Evolutionary conservation across 2,329 filamentous ascomycete species (phyloP).

Genomic region (Fusarium sp.): DNA sequence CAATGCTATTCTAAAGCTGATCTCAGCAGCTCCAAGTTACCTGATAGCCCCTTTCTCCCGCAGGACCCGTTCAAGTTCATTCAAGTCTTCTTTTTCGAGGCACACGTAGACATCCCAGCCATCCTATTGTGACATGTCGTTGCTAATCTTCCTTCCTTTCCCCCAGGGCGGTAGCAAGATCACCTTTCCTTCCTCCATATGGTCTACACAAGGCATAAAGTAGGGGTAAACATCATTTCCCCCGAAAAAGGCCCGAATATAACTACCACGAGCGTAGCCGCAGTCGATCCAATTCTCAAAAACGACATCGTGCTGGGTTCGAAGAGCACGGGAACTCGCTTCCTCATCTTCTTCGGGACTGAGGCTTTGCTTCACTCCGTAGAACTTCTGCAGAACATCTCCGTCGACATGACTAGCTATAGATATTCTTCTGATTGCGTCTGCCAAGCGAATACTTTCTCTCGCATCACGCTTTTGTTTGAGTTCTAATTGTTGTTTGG

Average conservation of each 20-base stretch:
- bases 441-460: background rate
- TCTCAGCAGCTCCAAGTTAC: background rate
- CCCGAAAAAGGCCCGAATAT: background rate
- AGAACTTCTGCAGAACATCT: slow-evolving; percentile 18
- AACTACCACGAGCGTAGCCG: background rate
- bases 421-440: slow-evolving; percentile 4
- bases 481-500: background rate
- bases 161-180: slow-evolving; percentile 33
- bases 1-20: background rate
- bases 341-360: slow-evolving; percentile 5
- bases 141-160: slow-evolving; percentile 11
- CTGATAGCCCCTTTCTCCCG: background rate
- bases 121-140: background rate
- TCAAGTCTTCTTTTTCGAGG: slow-evolving; percentile 12
- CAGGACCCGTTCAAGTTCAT: background rate
- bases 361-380: slow-evolving; percentile 25
- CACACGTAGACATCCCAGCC: slow-evolving; percentile 26
- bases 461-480: fast-evolving
- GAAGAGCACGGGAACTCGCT: slow-evolving; percentile 21
- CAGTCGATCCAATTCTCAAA: slow-evolving; percentile 41
- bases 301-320: slow-evolving; percentile 14
- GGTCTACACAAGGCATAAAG: slow-evolving; percentile 29
- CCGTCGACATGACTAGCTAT: slow-evolving; percentile 9
- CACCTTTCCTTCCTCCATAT: slow-evolving; percentile 32
- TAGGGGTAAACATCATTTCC: background rate